Evolutionary conservation across 768 basidiomycete genomes (phyloP).

Genomic region (Lentinula detonsa): DNA sequence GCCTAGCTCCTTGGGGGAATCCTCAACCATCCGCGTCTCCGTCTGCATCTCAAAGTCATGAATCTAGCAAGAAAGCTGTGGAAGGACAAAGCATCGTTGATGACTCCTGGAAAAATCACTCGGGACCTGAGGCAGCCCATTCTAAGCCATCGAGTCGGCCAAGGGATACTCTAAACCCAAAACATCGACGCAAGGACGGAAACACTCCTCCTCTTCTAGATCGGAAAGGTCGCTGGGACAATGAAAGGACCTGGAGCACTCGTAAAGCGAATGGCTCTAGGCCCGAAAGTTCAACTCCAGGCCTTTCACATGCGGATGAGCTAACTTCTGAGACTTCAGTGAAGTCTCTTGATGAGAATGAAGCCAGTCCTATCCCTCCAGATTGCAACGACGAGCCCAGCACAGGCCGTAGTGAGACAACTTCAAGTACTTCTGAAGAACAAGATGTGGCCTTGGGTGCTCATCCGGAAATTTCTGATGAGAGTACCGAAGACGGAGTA

Average conservation of each 20-base stretch:
- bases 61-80: too few species aligned
- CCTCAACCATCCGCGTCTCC: neutral
- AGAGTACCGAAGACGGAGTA: too few species aligned
- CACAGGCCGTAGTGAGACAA: neutral
- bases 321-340: neutral
- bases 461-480: too few species aligned
- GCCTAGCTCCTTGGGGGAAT: neutral
- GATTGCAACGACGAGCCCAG: neutral
- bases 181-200: too few species aligned
- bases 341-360: neutral
- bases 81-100: neutral
- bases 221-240: neutral
- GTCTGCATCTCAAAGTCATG: neutral
- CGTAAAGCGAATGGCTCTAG: neutral
- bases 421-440: too few species aligned
- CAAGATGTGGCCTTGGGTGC: too few species aligned
- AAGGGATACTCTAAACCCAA: neutral
- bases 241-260: neutral
- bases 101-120: neutral
- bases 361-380: neutral
- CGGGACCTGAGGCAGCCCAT: neutral
- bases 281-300: neutral
- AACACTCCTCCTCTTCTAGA: neutral
- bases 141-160: neutral
- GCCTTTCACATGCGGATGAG: neutral